Percentiles rank a stretch among this genome's conserved stretches.
phyloP scores from a whole-genome alignment of 1,284 basidiomycete genomes.

The Cryptococcus hybrid region DNA sequence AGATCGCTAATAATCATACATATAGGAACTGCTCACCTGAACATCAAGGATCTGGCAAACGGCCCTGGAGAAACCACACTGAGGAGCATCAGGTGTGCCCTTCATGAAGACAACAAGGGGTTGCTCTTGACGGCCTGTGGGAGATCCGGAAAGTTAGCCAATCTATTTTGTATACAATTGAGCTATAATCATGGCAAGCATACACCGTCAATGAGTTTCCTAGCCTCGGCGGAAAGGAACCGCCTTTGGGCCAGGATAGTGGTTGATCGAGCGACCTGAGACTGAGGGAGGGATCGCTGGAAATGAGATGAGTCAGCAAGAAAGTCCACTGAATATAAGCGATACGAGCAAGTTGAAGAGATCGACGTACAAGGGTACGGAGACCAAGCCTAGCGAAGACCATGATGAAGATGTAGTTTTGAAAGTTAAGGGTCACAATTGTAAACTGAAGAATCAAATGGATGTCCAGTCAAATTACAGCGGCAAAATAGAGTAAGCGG shows the following conservation, averaged over 20 bases:
- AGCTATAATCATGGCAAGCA: constrained; percentile 2
- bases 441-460: not conserved
- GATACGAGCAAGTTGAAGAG: not conserved
- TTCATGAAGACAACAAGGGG: constrained; percentile 96
- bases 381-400: constrained; percentile 45
- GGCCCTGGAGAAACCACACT: constrained; percentile 89
- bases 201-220: constrained; percentile 54
- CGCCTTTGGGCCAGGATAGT: constrained; percentile 40
- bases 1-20: not conserved
- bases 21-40: constrained; percentile 53
- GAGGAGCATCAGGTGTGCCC: constrained; percentile 67
- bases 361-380: constrained; percentile 37
- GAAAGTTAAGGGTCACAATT: not conserved
- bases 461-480: not conserved
- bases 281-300: constrained; percentile 42
- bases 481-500: not conserved
- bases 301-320: constrained; percentile 18
- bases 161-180: not conserved
- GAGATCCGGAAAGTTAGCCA: no score
- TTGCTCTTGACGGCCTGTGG: constrained; percentile 62
- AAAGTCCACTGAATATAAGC: not conserved
- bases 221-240: constrained; percentile 51
- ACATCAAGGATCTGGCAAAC: constrained; percentile 88
- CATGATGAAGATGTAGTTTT: constrained; percentile 20
- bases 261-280: constrained; percentile 36